A percentile compares a stretch with the other conserved stretches of the same genome.
Evolutionary conservation across 2,329 filamentous ascomycete species (phyloP).

Genomic region (Botryotinia calthae): DNA sequence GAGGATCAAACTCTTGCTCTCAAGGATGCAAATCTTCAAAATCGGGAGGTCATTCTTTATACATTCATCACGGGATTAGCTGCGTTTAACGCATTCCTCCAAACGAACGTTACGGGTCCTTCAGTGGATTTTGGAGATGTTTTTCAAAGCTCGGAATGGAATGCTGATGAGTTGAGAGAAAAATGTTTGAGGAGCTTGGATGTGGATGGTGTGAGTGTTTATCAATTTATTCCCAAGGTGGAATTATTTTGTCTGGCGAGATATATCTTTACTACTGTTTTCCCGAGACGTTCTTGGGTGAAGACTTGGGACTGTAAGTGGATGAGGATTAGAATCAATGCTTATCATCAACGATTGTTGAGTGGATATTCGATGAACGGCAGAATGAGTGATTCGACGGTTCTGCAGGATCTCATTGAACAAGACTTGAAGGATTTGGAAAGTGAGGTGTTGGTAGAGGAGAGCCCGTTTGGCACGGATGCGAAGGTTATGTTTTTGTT

Average conservation of each 20-base stretch:
- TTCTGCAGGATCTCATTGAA: conserved; percentile 60
- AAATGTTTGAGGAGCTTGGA: conserved; percentile 68
- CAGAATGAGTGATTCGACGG: conserved; percentile 53
- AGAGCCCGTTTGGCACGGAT: conserved; percentile 43
- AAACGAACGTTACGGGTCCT: conserved; percentile 85
- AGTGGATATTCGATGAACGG: conserved; percentile 31
- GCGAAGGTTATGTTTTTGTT: conserved; percentile 70
- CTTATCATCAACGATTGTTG: conserved; percentile 68
- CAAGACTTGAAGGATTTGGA: conserved; percentile 53
- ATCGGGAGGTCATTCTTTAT: conserved; percentile 22
- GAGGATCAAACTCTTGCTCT: conserved; percentile 26
- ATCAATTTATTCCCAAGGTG: conserved; percentile 77
- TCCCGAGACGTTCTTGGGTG: conserved; percentile 32
- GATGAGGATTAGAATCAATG: conserved; percentile 63
- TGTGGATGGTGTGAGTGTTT: conserved; percentile 82
- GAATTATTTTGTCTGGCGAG: conserved; percentile 78
- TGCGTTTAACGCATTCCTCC: conserved; percentile 74
- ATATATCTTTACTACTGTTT: conserved; percentile 45
- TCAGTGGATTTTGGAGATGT: conserved; percentile 57
- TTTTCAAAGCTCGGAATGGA: conserved; percentile 34
- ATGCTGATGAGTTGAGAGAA: conserved; percentile 40
- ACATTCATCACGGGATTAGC: conserved; percentile 56
- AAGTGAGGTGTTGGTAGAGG: conserved; percentile 42
- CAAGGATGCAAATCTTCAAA: conserved; percentile 23
- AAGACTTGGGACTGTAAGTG: conserved; percentile 42